These are phyloP conservation scores for Malus fusca DNA, from an alignment of 306 rosid species.

Conservation along the genomic window DNA sequence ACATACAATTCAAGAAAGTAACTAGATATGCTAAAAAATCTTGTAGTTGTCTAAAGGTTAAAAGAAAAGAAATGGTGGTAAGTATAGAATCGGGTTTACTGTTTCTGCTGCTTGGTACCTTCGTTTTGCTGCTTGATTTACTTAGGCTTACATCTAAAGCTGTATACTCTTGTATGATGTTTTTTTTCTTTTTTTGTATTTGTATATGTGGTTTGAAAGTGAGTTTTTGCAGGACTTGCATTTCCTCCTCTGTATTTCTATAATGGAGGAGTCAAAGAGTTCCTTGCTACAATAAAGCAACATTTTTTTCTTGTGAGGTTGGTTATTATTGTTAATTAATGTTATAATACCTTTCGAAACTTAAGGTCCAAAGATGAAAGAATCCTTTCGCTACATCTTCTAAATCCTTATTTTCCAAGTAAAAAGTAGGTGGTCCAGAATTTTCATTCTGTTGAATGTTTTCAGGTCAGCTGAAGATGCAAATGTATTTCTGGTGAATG, in stretches of 20 bases:
- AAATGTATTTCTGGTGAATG: constrained; percentile 77
- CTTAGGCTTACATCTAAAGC: neutral
- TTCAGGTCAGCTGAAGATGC: constrained; percentile 89
- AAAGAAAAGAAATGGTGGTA: neutral
- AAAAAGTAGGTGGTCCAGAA: neutral
- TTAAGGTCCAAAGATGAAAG: neutral
- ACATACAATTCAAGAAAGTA: neutral
- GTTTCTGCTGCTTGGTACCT: neutral
- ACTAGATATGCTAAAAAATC: neutral
- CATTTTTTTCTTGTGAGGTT: constrained; percentile 86
- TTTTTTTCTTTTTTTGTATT: neutral
- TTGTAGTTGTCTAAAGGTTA: neutral
- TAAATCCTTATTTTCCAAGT: neutral
- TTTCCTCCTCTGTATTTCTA: constrained; percentile 88
- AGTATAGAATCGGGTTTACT: neutral
- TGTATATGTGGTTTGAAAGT: constrained; percentile 14
- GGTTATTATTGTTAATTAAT: constrained; percentile 19
- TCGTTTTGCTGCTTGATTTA: neutral
- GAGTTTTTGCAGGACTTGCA: constrained; percentile 74
- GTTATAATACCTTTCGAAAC: neutral
- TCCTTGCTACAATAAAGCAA: constrained; percentile 90
- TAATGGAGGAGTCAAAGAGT: constrained; percentile 97
- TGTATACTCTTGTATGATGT: neutral
- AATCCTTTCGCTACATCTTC: neutral
- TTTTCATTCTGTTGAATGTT: constrained; percentile 16